Evolutionary conservation across 2,329 filamentous ascomycete genomes (phyloP).

Genomic region (Penicillium polonicum): DNA sequence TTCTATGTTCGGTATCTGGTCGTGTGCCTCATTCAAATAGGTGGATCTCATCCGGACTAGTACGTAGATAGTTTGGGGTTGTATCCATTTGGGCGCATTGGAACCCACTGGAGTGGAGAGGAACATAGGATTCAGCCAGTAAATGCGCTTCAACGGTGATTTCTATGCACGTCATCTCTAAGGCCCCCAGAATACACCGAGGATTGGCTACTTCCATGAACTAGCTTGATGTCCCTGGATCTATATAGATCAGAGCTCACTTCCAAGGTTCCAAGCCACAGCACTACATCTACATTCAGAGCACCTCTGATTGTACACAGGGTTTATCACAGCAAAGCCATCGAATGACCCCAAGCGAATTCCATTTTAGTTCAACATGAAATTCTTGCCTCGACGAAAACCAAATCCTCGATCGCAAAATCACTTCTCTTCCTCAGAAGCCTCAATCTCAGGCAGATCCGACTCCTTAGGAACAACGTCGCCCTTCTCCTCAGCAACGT

Average conservation of each 20-base stretch:
- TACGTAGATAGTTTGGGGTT: neutral
- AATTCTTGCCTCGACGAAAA: neutral
- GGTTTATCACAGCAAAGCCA: neutral
- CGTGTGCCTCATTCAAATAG: neutral
- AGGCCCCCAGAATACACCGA: neutral
- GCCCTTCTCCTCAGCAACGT: conserved; percentile 37
- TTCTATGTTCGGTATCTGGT: neutral
- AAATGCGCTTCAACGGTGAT: neutral
- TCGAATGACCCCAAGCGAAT: neutral
- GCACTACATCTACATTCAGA: neutral
- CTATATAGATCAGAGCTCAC: neutral
- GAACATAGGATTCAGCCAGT: neutral
- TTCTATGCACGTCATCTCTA: conserved; percentile 3
- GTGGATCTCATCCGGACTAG: neutral
- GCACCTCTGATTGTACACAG: neutral
- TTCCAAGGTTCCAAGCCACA: neutral
- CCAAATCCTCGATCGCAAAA: neutral
- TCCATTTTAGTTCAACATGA: neutral
- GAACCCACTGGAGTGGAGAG: neutral
- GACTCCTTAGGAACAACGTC: conserved; percentile 30
- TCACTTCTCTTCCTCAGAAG: conserved; percentile 25
- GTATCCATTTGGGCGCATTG: neutral
- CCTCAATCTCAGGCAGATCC: conserved; percentile 33
- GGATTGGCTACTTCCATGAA: neutral
- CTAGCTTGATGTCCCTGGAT: neutral